Percentiles rank a stretch among this genome's conserved stretches.
These are phyloP conservation scores for Periconia sp. DNA, from an alignment of 2,329 filamentous ascomycete species.

Conservation along the genomic window DNA sequence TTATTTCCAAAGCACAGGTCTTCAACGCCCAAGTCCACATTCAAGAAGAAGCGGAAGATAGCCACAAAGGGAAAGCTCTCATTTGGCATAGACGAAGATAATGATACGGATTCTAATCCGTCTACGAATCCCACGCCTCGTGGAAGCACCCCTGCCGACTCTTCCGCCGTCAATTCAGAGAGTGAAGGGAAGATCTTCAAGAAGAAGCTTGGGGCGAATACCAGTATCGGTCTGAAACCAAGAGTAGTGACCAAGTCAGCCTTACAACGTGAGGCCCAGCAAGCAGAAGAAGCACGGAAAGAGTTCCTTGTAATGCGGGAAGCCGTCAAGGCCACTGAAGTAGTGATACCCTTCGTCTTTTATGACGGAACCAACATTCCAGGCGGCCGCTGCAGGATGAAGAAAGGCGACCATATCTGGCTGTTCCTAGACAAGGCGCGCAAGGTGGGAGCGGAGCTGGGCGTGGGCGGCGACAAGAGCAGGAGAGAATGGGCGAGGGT, in stretches of 20 bases:
- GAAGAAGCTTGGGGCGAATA: slow-evolving; percentile 66
- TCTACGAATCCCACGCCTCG: slow-evolving; percentile 47
- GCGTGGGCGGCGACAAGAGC: slow-evolving; percentile 71
- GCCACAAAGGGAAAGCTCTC: slow-evolving; percentile 68
- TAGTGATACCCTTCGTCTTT: slow-evolving; percentile 93
- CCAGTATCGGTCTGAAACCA: slow-evolving; percentile 63
- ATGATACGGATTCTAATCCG: slow-evolving; percentile 57
- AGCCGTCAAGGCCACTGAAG: slow-evolving; percentile 84
- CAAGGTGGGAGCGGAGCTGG: slow-evolving; percentile 85
- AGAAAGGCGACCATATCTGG: slow-evolving; percentile 94
- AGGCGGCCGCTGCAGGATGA: slow-evolving; percentile 81
- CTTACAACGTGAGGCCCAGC: slow-evolving; percentile 77
- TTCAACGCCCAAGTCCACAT: slow-evolving; percentile 54
- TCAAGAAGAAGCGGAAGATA: slow-evolving; percentile 60
- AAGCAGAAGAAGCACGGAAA: slow-evolving; percentile 74
- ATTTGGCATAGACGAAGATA: slow-evolving; percentile 73
- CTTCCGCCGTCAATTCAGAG: slow-evolving; percentile 41
- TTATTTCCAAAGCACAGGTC: slow-evolving; percentile 65
- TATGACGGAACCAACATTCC: slow-evolving; percentile 93
- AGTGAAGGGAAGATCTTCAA: slow-evolving; percentile 45
- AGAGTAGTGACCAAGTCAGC: slow-evolving; percentile 78
- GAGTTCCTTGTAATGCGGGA: slow-evolving; percentile 86
- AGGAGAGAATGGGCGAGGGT: slow-evolving; percentile 89
- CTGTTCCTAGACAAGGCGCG: slow-evolving; percentile 89
- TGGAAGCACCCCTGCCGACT: slow-evolving; percentile 45